Conservation (phyloP, 2,329 filamentous ascomycete genomes). For the Alternaria arbusti region DNA sequence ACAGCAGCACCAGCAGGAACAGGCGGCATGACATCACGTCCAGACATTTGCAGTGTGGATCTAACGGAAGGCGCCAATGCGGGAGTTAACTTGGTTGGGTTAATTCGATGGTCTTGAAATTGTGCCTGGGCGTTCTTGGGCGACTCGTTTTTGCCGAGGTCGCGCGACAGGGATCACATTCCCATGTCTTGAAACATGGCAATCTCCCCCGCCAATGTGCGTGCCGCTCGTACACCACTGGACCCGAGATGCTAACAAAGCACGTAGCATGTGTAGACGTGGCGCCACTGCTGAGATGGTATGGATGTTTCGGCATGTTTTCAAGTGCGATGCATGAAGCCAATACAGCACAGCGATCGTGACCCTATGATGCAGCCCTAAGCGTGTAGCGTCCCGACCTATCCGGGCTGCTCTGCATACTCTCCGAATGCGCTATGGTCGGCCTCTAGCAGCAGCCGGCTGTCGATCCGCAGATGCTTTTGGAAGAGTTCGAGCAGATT, state of each 20-base stretch:
- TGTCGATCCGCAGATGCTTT: background rate
- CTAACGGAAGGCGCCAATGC: background rate
- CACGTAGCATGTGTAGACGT: background rate
- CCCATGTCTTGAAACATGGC: background rate
- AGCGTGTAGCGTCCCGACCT: slow-evolving; percentile 5
- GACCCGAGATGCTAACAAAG: background rate
- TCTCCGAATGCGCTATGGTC: background rate
- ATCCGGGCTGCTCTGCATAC: slow-evolving; percentile 1
- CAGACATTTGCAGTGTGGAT: background rate
- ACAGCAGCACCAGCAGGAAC: slow-evolving; percentile 6
- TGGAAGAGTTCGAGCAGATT: background rate
- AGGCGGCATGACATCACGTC: slow-evolving; percentile 11
- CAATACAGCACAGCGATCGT: background rate
- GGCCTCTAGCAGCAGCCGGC: background rate
- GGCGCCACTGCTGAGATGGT: background rate
- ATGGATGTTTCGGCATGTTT: background rate
- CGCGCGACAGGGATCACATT: background rate
- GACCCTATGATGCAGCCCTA: background rate
- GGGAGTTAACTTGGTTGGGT: slow-evolving; percentile 1
- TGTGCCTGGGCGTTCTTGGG: slow-evolving; percentile 8
- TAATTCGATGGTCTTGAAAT: background rate
- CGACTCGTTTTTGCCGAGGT: slow-evolving; percentile 1
- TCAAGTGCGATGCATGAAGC: background rate
- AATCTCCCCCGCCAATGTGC: background rate
- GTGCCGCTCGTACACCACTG: background rate